A percentile compares a stretch with the other conserved stretches of the same genome.
Evolutionary conservation across 2,329 filamentous ascomycete genomes (phyloP).

Genomic region (Colletotrichum tofieldiae): DNA sequence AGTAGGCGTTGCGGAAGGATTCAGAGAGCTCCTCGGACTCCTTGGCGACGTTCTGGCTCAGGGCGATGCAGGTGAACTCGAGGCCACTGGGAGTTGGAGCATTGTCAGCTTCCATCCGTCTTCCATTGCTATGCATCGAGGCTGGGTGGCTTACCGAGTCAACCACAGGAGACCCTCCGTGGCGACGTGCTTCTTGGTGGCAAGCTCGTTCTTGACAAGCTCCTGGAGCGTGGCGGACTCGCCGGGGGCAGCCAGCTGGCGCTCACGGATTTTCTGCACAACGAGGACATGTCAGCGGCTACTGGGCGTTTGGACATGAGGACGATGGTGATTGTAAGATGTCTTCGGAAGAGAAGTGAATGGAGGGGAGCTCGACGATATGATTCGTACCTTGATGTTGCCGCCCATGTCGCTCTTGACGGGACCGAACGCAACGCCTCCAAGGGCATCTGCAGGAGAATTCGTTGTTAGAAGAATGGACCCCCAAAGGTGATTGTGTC

Average conservation of each 20-base stretch:
- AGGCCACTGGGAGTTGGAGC: slow-evolving; percentile 75
- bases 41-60: slow-evolving; percentile 82
- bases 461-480: slow-evolving; percentile 14
- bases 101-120: slow-evolving; percentile 20
- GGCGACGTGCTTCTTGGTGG: slow-evolving; percentile 89
- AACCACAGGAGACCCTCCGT: slow-evolving; percentile 95
- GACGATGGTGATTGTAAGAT: neutral
- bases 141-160: slow-evolving; percentile 74
- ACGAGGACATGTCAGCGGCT: neutral
- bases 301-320: neutral
- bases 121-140: too few species aligned
- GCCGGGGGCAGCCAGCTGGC: slow-evolving; percentile 82
- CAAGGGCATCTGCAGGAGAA: slow-evolving; percentile 69
- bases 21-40: slow-evolving; percentile 81
- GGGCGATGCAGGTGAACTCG: slow-evolving; percentile 91
- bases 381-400: slow-evolving; percentile 85
- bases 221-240: slow-evolving; percentile 90
- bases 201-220: slow-evolving; percentile 89
- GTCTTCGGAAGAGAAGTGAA: neutral
- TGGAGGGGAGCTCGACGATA: slow-evolving; percentile 5
- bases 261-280: slow-evolving; percentile 86
- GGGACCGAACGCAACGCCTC: slow-evolving; percentile 84
- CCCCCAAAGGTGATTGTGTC: neutral
- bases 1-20: slow-evolving; percentile 91
- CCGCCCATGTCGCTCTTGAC: slow-evolving; percentile 93